A percentile compares a stretch with the other conserved stretches of the same genome.
These are phyloP conservation scores for Populus tomentosa DNA, from an alignment of 441 rosid species.

Conservation along the genomic window DNA sequence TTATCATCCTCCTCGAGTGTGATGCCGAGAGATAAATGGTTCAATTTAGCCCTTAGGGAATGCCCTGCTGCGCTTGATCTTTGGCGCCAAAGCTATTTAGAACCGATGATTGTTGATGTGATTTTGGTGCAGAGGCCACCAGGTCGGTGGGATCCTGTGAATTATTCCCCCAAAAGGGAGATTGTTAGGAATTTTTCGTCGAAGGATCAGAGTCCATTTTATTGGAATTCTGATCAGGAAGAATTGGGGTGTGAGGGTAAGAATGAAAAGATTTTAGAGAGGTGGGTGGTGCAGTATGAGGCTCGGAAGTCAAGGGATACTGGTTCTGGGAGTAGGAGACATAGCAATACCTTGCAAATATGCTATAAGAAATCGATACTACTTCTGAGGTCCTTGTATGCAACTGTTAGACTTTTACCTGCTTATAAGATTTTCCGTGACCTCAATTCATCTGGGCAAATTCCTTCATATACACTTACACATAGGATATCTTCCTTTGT, in stretches of 20 bases:
- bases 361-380: slow-evolving; percentile 75
- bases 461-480: slow-evolving; percentile 52
- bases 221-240: slow-evolving; percentile 69
- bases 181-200: slow-evolving; percentile 44
- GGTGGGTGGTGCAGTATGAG: slow-evolving; percentile 91
- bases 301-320: slow-evolving; percentile 52
- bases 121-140: slow-evolving; percentile 59
- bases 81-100: slow-evolving; percentile 60
- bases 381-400: slow-evolving; percentile 82
- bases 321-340: slow-evolving; percentile 53
- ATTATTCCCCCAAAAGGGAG: slow-evolving; percentile 43
- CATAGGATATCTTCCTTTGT: slow-evolving; percentile 75
- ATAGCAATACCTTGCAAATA: slow-evolving; percentile 47
- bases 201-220: slow-evolving; percentile 39
- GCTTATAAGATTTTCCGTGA: slow-evolving; percentile 80
- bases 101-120: slow-evolving; percentile 81
- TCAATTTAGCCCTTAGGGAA: slow-evolving; percentile 82
- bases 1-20: slow-evolving; percentile 78
- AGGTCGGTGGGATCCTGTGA: slow-evolving; percentile 39
- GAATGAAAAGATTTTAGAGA: slow-evolving; percentile 75
- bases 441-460: slow-evolving; percentile 68
- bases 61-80: slow-evolving; percentile 74
- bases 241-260: slow-evolving; percentile 41
- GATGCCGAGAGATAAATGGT: slow-evolving; percentile 89
- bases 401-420: slow-evolving; percentile 83